Percentiles rank a stretch among this genome's conserved stretches.
These are phyloP conservation scores for Alloteropsis semialata DNA, from an alignment of 176 grass and related monocot genomes.

Conservation along the genomic window DNA sequence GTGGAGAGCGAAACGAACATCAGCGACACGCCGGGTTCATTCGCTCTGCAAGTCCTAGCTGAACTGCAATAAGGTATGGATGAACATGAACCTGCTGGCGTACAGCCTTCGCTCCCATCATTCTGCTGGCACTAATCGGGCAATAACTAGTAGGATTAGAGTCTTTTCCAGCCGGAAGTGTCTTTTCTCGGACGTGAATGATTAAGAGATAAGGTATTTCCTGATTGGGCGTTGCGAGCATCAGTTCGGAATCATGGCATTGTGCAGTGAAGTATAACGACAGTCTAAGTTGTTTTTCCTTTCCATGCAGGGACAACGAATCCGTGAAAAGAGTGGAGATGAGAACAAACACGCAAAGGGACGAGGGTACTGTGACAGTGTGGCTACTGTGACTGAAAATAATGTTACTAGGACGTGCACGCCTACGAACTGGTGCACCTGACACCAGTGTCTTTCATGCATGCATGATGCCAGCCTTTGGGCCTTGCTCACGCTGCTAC, in stretches of 20 bases:
- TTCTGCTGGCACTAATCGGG: not conserved
- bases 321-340: not conserved
- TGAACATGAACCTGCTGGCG: not conserved
- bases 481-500: constrained; percentile 1
- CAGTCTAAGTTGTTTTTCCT: not conserved
- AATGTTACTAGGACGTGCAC: constrained; percentile 25
- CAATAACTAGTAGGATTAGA: not conserved
- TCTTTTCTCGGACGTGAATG: not conserved
- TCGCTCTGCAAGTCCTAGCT: not conserved
- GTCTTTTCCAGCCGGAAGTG: not conserved
- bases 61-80: not conserved
- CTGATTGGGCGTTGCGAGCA: not conserved
- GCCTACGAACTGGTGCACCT: not conserved
- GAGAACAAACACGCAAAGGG: not conserved
- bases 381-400: constrained; percentile 25
- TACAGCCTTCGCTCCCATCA: not conserved
- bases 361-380: not conserved
- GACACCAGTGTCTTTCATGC: not conserved
- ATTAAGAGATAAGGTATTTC: not conserved
- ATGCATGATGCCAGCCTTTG: constrained; percentile 28
- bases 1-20: not conserved
- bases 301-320: not conserved
- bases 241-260: not conserved
- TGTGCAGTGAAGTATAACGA: not conserved
- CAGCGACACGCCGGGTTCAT: not conserved